phyloP scores from a whole-genome alignment of 495 filamentous ascomycete species.

The Mytilinidion resinicola region DNA sequence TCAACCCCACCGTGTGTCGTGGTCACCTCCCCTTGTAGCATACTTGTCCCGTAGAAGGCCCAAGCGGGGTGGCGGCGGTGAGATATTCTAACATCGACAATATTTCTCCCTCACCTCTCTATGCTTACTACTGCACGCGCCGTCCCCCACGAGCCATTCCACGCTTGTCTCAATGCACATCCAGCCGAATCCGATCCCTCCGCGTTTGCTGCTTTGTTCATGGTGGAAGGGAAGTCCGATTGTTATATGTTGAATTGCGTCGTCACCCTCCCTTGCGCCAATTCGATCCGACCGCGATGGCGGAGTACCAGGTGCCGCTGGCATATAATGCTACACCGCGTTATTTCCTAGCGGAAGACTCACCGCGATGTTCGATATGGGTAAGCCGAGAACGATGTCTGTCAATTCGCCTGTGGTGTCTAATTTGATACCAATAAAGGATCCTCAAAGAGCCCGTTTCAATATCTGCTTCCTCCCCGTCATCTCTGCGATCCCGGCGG shows the following conservation, averaged over 20 bases:
- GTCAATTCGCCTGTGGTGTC: not conserved
- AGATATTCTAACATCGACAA: no score
- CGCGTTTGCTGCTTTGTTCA: not conserved
- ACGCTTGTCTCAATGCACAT: not conserved
- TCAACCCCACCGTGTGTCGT: no score
- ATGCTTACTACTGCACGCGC: no score
- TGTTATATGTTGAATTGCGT: not conserved
- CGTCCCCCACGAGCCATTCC: no score
- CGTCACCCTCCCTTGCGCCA: not conserved
- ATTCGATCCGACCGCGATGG: not conserved
- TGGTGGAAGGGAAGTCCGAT: not conserved
- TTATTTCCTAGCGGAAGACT: not conserved
- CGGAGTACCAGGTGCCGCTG: not conserved
- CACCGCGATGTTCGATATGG: constrained; percentile 20
- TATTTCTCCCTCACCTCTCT: no score
- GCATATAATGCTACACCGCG: not conserved
- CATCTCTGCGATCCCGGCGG: constrained; percentile 43
- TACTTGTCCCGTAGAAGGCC: no score
- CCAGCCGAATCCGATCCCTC: not conserved
- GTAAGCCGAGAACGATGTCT: not conserved
- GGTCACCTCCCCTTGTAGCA: no score
- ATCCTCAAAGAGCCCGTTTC: constrained; percentile 45
- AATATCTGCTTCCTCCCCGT: constrained; percentile 45
- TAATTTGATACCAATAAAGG: constrained; percentile 31
- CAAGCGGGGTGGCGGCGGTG: no score